Percentiles rank a stretch among this genome's conserved stretches.
Evolutionary conservation across 2,329 filamentous ascomycete genomes (phyloP).

Genomic region (Gliomastix tumulicola): DNA sequence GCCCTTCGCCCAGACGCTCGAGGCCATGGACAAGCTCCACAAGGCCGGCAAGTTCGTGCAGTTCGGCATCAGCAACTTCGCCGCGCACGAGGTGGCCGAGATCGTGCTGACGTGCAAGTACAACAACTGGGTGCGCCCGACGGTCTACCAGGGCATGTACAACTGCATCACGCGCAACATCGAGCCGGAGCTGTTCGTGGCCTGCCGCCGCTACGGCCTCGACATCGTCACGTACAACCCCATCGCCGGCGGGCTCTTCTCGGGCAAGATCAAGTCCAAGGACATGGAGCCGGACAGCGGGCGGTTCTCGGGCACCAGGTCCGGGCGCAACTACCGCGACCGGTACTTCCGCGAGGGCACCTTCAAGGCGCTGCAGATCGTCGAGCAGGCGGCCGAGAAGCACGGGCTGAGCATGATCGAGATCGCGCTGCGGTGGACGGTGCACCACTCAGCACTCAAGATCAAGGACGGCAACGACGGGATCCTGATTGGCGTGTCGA

Average conservation of each 20-base stretch:
- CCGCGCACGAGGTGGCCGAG: slow-evolving; percentile 83
- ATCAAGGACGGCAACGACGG: slow-evolving; percentile 48
- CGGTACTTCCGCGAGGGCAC: slow-evolving; percentile 66
- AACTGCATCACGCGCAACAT: slow-evolving; percentile 72
- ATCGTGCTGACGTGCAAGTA: slow-evolving; percentile 72
- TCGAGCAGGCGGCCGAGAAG: slow-evolving; percentile 62
- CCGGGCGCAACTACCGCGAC: slow-evolving; percentile 54
- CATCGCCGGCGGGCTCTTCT: slow-evolving; percentile 72
- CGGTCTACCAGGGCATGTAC: slow-evolving; percentile 85
- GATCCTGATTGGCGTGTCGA: slow-evolving; percentile 54
- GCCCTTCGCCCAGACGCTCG: slow-evolving; percentile 74
- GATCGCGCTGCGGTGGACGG: slow-evolving; percentile 65
- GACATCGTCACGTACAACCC: slow-evolving; percentile 81
- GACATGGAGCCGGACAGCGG: slow-evolving; percentile 59
- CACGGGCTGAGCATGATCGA: slow-evolving; percentile 65
- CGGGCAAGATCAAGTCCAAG: slow-evolving; percentile 66
- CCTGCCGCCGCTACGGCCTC: slow-evolving; percentile 68
- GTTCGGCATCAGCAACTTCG: slow-evolving; percentile 77
- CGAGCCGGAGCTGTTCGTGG: slow-evolving; percentile 67
- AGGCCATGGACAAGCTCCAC: slow-evolving; percentile 72
- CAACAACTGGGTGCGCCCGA: slow-evolving; percentile 75
- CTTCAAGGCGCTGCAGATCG: slow-evolving; percentile 56
- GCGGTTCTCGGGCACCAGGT: slow-evolving; percentile 56
- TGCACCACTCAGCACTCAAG: slow-evolving; percentile 60
- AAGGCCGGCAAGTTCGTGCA: slow-evolving; percentile 79